These are phyloP conservation scores for Hibiscus trionum DNA, from an alignment of 345 rosid species.

Conservation along the genomic window DNA sequence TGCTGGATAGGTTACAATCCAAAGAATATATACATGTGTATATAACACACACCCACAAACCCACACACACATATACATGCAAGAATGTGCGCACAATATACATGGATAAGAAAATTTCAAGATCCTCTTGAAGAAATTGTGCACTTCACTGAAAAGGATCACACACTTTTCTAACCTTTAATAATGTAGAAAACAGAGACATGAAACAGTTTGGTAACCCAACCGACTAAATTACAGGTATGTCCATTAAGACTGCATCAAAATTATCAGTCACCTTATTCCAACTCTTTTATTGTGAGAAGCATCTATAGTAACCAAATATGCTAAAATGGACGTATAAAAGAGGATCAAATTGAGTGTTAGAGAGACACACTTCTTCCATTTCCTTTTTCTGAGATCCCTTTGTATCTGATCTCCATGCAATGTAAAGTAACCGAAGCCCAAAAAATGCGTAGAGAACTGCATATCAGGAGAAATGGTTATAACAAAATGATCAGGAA, in stretches of 20 bases:
- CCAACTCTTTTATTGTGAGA: background rate
- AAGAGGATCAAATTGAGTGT: background rate
- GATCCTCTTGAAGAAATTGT: background rate
- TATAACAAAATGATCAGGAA: background rate
- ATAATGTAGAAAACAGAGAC: background rate
- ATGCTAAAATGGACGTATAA: background rate
- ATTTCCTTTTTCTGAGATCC: slow-evolving; percentile 90
- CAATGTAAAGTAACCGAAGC: slow-evolving; percentile 89
- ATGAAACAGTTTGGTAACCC: background rate
- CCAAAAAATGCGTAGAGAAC: slow-evolving; percentile 93
- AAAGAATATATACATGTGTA: background rate
- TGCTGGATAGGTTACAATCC: background rate
- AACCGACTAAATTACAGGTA: background rate
- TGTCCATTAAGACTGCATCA: background rate
- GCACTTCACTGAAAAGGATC: background rate
- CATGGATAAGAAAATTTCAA: background rate
- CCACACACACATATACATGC: too few species aligned
- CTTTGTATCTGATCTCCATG: slow-evolving; percentile 97
- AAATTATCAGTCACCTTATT: background rate
- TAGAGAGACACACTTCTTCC: slow-evolving; percentile 63
- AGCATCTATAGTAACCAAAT: background rate
- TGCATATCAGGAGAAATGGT: slow-evolving; percentile 25
- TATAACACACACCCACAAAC: background rate
- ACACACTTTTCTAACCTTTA: background rate
- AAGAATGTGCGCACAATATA: background rate